These are phyloP conservation scores for Lantana camara DNA, from an alignment of 257 asterid species.

Conservation along the genomic window DNA sequence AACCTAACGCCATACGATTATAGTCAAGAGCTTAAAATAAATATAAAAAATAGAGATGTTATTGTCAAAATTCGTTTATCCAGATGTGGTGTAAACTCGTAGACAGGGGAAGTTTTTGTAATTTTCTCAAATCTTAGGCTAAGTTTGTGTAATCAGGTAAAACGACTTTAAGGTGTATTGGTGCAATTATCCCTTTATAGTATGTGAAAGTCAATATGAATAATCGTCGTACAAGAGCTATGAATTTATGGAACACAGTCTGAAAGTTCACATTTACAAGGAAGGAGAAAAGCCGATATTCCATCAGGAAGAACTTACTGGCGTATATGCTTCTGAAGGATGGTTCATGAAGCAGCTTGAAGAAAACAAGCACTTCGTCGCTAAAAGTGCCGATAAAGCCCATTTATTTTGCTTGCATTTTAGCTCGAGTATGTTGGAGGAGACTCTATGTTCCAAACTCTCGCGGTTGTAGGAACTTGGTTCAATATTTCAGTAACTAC, in stretches of 20 bases:
- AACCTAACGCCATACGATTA: no score
- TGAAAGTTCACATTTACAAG: constrained; percentile 60
- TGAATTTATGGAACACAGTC: constrained; percentile 65
- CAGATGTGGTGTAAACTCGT: no score
- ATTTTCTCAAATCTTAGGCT: no score
- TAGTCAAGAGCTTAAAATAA: no score
- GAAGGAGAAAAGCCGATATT: constrained; percentile 77
- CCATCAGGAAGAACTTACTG: constrained; percentile 61
- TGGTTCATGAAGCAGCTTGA: constrained; percentile 82
- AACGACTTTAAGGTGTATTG: no score
- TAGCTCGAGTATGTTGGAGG: constrained; percentile 56
- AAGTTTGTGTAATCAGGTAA: no score
- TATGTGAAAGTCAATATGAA: neutral
- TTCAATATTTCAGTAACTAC: constrained; percentile 49
- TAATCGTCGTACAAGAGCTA: constrained; percentile 59
- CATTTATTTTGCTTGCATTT: constrained; percentile 78
- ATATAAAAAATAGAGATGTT: no score
- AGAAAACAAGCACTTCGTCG: constrained; percentile 52
- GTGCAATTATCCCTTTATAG: no score
- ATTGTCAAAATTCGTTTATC: no score
- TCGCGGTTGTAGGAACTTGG: constrained; percentile 53
- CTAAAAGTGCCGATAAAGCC: constrained; percentile 54
- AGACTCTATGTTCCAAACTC: constrained; percentile 59
- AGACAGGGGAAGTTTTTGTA: no score
- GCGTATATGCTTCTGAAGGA: constrained; percentile 85